A percentile compares a stretch with the other conserved stretches of the same genome.
These are phyloP conservation scores for Backusella parvicylindrica DNA, from an alignment of 192 early-diverging fungal genomes.

Conservation along the genomic window DNA sequence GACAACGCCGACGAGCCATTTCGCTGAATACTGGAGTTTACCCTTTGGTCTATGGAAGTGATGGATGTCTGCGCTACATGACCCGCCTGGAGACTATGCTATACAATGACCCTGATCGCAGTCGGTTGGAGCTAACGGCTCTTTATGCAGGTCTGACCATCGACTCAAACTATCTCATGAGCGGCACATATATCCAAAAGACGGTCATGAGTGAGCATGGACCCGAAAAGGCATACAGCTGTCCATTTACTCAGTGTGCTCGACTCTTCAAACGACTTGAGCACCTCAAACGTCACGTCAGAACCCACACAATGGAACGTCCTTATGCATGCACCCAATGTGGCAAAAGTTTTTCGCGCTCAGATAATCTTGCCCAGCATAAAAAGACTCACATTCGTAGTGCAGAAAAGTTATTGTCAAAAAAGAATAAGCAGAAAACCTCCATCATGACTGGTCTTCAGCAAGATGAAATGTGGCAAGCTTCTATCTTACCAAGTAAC, in stretches of 20 bases:
- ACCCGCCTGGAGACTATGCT: neutral
- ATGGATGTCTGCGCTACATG: neutral
- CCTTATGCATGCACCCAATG: slow-evolving; percentile 54
- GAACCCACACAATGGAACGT: slow-evolving; percentile 57
- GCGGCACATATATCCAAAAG: neutral
- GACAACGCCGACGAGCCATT: slow-evolving; percentile 47
- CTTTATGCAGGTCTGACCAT: slow-evolving; percentile 1
- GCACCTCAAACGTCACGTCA: slow-evolving; percentile 54
- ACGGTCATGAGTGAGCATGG: neutral
- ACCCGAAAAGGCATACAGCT: slow-evolving; percentile 34
- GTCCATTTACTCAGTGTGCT: slow-evolving; percentile 47
- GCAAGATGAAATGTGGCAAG: neutral
- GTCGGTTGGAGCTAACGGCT: neutral
- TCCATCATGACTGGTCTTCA: neutral
- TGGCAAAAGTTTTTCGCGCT: slow-evolving; percentile 54
- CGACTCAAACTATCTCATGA: neutral
- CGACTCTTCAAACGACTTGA: slow-evolving; percentile 56
- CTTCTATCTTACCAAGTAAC: neutral
- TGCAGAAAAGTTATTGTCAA: neutral
- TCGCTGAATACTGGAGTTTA: slow-evolving; percentile 16
- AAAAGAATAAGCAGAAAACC: neutral
- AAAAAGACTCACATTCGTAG: slow-evolving; percentile 45
- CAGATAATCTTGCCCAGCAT: slow-evolving; percentile 58
- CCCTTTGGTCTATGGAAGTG: neutral
- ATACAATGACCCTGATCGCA: neutral